Conservation (phyloP, 768 basidiomycete genomes). For the Mycena sanguinolenta region DNA sequence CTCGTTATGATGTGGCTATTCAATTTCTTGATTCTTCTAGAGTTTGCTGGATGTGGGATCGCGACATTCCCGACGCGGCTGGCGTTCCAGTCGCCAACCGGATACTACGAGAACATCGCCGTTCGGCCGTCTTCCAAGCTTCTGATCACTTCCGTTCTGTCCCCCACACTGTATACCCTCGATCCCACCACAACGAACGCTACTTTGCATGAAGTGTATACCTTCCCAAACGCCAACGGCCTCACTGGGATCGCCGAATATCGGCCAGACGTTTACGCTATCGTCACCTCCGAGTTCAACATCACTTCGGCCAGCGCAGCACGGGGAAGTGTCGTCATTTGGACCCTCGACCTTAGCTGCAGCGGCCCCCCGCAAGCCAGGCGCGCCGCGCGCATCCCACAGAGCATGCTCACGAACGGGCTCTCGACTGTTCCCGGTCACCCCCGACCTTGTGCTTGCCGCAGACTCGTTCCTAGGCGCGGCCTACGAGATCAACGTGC, state of each 20-base stretch:
- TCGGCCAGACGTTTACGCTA: too few relatives aligned
- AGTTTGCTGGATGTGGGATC: conserved; percentile 13
- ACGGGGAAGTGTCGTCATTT: conserved; percentile 25
- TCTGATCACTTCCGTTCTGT: conserved; percentile 12
- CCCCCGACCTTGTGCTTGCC: neutral
- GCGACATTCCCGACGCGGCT: too few relatives aligned
- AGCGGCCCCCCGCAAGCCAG: neutral
- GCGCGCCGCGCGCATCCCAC: neutral
- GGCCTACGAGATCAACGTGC: neutral
- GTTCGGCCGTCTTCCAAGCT: conserved; percentile 14
- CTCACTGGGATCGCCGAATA: conserved; percentile 20
- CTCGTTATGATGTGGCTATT: too few relatives aligned
- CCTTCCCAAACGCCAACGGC: conserved; percentile 21
- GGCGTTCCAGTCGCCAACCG: conserved; percentile 23
- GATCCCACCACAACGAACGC: conserved; percentile 17
- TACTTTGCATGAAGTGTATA: conserved; percentile 15
- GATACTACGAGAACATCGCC: conserved; percentile 22
- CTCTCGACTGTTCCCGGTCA: neutral
- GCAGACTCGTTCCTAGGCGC: neutral
- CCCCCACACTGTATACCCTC: conserved; percentile 21
- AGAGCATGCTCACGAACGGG: neutral
- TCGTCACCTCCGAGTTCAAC: conserved; percentile 27
- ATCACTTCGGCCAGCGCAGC: conserved; percentile 7
- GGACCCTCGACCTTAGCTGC: conserved; percentile 12
- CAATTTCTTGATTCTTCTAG: too few relatives aligned